These are phyloP conservation scores for Rhizopus sp. DNA, from an alignment of 371 early-diverging fungal genomes.

Conservation along the genomic window DNA sequence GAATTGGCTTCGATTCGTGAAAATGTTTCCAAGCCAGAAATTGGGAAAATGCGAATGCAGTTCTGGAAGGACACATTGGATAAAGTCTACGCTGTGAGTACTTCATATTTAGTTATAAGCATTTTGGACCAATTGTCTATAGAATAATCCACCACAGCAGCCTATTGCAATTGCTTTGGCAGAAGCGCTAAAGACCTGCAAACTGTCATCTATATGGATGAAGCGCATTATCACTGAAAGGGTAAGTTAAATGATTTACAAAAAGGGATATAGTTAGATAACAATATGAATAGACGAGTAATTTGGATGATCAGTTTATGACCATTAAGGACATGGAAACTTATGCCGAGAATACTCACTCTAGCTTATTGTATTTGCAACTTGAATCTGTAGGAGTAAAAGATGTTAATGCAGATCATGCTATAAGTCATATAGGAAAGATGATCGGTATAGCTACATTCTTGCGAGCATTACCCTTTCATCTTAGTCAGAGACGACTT, in stretches of 20 bases:
- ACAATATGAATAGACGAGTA: constrained; percentile 50
- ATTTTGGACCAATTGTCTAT: not conserved
- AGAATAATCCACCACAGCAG: constrained; percentile 76
- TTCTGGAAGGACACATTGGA: constrained; percentile 84
- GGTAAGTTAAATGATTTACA: constrained; percentile 30
- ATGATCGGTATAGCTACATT: constrained; percentile 81
- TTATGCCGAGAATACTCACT: constrained; percentile 87
- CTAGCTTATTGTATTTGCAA: constrained; percentile 83
- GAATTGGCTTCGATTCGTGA: constrained; percentile 84
- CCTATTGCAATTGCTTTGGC: constrained; percentile 64
- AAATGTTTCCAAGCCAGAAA: constrained; percentile 62
- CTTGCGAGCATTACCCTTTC: constrained; percentile 70
- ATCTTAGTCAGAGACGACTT: constrained; percentile 64
- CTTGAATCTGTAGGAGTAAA: constrained; percentile 84
- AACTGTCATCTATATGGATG: constrained; percentile 67
- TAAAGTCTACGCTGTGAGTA: constrained; percentile 62
- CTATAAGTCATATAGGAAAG: constrained; percentile 89
- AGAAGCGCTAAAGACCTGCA: constrained; percentile 48
- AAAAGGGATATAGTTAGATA: constrained; percentile 6
- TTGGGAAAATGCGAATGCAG: constrained; percentile 82
- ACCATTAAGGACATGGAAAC: constrained; percentile 79
- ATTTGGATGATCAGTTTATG: constrained; percentile 69
- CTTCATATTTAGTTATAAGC: not conserved
- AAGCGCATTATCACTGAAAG: constrained; percentile 76
- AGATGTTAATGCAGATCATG: constrained; percentile 87